A percentile compares a stretch with the other conserved stretches of the same genome.
Conservation (phyloP, 495 filamentous ascomycete genomes). For the Beverwykella pulmonaria region DNA sequence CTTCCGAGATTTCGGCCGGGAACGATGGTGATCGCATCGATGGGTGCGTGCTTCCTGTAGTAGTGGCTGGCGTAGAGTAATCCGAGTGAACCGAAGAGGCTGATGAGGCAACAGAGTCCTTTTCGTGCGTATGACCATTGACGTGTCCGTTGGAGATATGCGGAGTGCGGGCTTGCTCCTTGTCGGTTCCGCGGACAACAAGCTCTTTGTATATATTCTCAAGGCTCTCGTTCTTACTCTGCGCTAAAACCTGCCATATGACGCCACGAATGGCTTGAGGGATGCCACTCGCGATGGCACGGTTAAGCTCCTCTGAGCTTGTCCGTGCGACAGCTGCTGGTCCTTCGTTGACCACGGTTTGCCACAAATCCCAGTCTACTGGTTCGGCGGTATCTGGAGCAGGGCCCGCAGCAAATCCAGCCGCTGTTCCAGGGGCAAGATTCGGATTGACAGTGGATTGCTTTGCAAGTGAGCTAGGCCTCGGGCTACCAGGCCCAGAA, state of each 20-base stretch:
- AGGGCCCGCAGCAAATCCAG: constrained; percentile 71
- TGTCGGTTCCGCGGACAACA: constrained; percentile 76
- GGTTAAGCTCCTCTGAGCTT: constrained; percentile 83
- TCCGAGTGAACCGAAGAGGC: constrained; percentile 84
- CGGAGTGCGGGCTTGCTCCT: constrained; percentile 43
- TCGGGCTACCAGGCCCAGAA: constrained; percentile 30
- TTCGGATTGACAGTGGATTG: constrained; percentile 57
- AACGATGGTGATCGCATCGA: constrained; percentile 56
- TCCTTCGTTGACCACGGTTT: constrained; percentile 90
- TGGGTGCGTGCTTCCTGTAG: constrained; percentile 52
- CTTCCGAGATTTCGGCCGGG: constrained; percentile 60
- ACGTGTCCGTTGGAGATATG: constrained; percentile 44
- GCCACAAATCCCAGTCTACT: constrained; percentile 98
- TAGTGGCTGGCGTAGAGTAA: constrained; percentile 65
- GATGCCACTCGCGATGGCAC: constrained; percentile 89
- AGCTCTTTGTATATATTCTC: constrained; percentile 87
- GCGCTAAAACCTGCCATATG: constrained; percentile 95
- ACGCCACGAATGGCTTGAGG: constrained; percentile 93
- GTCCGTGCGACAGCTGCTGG: constrained; percentile 80
- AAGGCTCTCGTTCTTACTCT: constrained; percentile 87
- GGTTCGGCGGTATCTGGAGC: constrained; percentile 66
- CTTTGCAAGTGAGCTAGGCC: constrained; percentile 21
- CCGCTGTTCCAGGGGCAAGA: constrained; percentile 79
- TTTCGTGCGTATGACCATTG: constrained; percentile 59
- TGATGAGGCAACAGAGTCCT: constrained; percentile 67